Evolutionary conservation across 176 grass and related monocot genomes (phyloP).

Genomic region (Phyllostachys edulis): DNA sequence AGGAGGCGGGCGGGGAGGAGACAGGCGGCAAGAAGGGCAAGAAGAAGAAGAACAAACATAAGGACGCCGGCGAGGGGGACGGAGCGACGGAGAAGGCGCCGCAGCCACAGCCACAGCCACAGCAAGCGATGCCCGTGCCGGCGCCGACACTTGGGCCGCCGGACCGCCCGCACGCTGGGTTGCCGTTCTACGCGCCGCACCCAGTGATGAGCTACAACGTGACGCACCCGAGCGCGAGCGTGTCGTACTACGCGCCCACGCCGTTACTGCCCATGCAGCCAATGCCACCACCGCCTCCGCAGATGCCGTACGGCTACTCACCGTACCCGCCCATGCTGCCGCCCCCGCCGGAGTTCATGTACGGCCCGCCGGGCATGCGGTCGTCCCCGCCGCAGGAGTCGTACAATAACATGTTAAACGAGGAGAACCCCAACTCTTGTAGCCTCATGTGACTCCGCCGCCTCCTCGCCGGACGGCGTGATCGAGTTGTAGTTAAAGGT

Average conservation of each 20-base stretch:
- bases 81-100: neutral
- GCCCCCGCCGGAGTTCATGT: constrained; percentile 42
- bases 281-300: constrained; percentile 18
- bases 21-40: constrained; percentile 48
- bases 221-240: constrained; percentile 61
- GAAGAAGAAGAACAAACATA: constrained; percentile 51
- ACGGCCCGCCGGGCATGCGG: constrained; percentile 50
- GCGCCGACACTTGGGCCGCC: neutral
- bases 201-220: constrained; percentile 76
- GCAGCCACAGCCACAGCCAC: neutral
- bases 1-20: constrained; percentile 33
- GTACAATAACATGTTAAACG: constrained; percentile 51
- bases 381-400: constrained; percentile 39
- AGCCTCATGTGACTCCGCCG: constrained; percentile 56
- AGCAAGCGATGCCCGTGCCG: neutral
- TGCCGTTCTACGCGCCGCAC: constrained; percentile 48
- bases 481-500: constrained; percentile 35
- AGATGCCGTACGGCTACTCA: constrained; percentile 32
- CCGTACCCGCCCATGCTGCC: constrained; percentile 16
- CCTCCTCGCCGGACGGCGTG: neutral
- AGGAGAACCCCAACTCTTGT: constrained; percentile 66
- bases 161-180: constrained; percentile 24
- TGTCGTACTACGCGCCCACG: constrained; percentile 67
- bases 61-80: constrained; percentile 19
- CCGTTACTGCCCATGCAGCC: constrained; percentile 27